Conservation (phyloP, 352 stramenopile species). For the Phytophthora kernoviae region DNA sequence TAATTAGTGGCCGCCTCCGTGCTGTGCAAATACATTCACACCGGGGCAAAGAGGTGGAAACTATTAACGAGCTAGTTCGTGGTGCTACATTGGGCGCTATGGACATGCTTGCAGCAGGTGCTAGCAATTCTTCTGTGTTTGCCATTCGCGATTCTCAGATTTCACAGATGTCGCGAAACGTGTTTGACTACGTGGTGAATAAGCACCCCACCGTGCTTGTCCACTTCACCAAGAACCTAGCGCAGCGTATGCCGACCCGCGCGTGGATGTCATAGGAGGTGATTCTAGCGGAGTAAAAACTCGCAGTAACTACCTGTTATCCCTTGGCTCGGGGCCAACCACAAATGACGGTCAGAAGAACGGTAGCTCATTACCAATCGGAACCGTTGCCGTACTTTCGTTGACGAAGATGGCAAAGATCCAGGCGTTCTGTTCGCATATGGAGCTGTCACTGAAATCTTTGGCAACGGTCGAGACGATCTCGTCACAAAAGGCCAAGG, state of each 20-base stretch:
- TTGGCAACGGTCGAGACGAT: constrained; percentile 70
- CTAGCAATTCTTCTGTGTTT: constrained; percentile 85
- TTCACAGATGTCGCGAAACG: constrained; percentile 84
- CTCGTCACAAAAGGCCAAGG: constrained; percentile 71
- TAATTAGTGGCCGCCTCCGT: constrained; percentile 80
- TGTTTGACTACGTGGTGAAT: constrained; percentile 87
- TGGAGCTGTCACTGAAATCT: constrained; percentile 67
- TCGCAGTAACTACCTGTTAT: constrained; percentile 58
- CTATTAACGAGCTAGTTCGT: constrained; percentile 79
- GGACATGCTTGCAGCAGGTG: constrained; percentile 78
- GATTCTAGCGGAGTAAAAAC: constrained; percentile 43
- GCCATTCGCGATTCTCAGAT: constrained; percentile 87
- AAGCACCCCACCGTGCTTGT: constrained; percentile 68
- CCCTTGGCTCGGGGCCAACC: constrained; percentile 43
- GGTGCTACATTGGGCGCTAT: constrained; percentile 79
- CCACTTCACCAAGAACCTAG: constrained; percentile 83
- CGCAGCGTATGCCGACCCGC: constrained; percentile 58
- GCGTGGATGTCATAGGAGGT: constrained; percentile 34
- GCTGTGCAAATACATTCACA: constrained; percentile 72
- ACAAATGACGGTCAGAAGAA: constrained; percentile 25
- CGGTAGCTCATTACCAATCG: constrained; percentile 48
- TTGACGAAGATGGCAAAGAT: constrained; percentile 80
- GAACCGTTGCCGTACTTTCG: constrained; percentile 79
- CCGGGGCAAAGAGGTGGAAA: constrained; percentile 69
- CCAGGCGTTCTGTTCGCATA: constrained; percentile 72